Percentiles rank a stretch among this genome's conserved stretches.
These are phyloP conservation scores for Coprinellus micaceus DNA, from an alignment of 768 basidiomycete species.

Conservation along the genomic window DNA sequence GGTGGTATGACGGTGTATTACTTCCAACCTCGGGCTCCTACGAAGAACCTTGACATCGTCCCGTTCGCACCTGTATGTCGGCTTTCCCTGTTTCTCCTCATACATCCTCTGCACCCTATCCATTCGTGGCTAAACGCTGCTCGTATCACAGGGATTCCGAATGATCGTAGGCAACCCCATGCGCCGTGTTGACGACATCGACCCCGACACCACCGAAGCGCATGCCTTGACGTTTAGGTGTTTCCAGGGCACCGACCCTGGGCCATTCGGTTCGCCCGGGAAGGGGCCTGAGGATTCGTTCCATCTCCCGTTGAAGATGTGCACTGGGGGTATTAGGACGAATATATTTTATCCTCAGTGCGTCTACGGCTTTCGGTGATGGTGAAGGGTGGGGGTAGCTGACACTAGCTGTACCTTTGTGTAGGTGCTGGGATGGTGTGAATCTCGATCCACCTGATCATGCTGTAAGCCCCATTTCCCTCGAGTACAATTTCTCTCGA, in stretches of 20 bases:
- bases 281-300: background rate
- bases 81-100: too few relatives aligned
- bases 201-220: background rate
- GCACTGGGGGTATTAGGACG: background rate
- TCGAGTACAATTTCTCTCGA: too few relatives aligned
- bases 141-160: conserved; percentile 9
- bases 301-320: background rate
- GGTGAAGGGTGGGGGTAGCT: too few relatives aligned
- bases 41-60: conserved; percentile 5
- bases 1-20: conserved; percentile 11
- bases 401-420: too few relatives aligned
- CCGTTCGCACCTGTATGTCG: background rate
- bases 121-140: too few relatives aligned
- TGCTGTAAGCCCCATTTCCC: background rate
- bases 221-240: conserved; percentile 7
- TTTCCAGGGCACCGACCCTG: conserved; percentile 9
- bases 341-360: conserved; percentile 1
- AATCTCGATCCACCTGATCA: background rate
- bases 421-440: conserved; percentile 2
- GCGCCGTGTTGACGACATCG: conserved; percentile 3
- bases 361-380: background rate
- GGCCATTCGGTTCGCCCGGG: background rate
- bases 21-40: conserved; percentile 7
- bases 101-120: too few relatives aligned
- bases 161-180: conserved; percentile 12